Conservation (phyloP, 768 basidiomycete genomes). For the Lactarius deliciosus region DNA sequence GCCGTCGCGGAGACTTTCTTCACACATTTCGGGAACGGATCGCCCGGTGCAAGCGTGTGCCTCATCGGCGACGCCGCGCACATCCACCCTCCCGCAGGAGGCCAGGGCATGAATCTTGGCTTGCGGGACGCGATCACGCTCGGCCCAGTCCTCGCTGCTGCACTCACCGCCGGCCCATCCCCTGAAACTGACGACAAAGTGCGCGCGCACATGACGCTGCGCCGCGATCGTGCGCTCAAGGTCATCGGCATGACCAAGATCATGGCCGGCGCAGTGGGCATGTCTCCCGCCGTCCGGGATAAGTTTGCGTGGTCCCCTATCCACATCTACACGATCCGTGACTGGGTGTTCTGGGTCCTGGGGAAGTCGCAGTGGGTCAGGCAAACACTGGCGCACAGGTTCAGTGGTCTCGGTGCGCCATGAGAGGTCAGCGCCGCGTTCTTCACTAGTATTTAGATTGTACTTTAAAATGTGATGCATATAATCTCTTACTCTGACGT, state of each 20-base stretch:
- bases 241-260: slow-evolving; percentile 45
- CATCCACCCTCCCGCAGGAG: slow-evolving; percentile 54
- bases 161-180: slow-evolving; percentile 35
- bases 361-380: slow-evolving; percentile 31
- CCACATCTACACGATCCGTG: slow-evolving; percentile 30
- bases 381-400: slow-evolving; percentile 31
- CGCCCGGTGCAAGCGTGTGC: slow-evolving; percentile 28
- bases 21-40: slow-evolving; percentile 33
- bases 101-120: slow-evolving; percentile 61
- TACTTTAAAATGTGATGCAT: neutral
- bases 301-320: slow-evolving; percentile 30
- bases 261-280: slow-evolving; percentile 33
- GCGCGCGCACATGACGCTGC: slow-evolving; percentile 37
- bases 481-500: neutral
- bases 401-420: slow-evolving; percentile 36
- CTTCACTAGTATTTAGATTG: neutral
- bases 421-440: slow-evolving; percentile 16
- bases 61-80: slow-evolving; percentile 51
- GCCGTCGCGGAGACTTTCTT: slow-evolving; percentile 45
- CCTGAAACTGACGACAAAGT: slow-evolving; percentile 38
- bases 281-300: slow-evolving; percentile 34
- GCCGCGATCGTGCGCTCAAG: slow-evolving; percentile 42
- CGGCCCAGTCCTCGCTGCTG: slow-evolving; percentile 41
- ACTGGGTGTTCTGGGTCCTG: slow-evolving; percentile 32
- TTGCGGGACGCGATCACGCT: slow-evolving; percentile 52